phyloP scores from a whole-genome alignment of 177 flowering plant genomes.

The Vitis hybrid region DNA sequence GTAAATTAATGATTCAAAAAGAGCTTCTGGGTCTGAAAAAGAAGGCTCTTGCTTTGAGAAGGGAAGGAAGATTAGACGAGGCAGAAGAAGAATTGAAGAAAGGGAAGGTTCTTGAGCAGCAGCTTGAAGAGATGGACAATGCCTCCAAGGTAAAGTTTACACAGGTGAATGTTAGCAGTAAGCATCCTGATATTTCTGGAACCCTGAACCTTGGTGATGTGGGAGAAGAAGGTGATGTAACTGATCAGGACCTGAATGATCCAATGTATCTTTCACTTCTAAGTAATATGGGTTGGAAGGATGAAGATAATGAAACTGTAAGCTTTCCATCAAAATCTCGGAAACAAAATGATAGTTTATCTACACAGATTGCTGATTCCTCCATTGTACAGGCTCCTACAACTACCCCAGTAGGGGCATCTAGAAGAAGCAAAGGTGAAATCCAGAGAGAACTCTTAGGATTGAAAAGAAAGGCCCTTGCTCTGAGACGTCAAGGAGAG shows the following conservation, averaged over 20 bases:
- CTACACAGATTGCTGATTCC: slow-evolving; percentile 4
- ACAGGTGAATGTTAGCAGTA: slow-evolving; percentile 13
- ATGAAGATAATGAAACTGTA: slow-evolving; percentile 28
- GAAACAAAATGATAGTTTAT: slow-evolving; percentile 10
- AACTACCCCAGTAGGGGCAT: slow-evolving; percentile 4
- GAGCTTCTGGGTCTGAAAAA: slow-evolving; percentile 77
- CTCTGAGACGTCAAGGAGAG: slow-evolving; percentile 64
- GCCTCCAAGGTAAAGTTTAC: slow-evolving; percentile 23
- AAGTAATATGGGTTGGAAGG: slow-evolving; percentile 58
- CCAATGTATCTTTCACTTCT: slow-evolving; percentile 53
- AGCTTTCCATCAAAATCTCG: slow-evolving; percentile 12
- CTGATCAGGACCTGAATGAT: slow-evolving; percentile 63
- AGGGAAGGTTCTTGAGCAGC: slow-evolving; percentile 70
- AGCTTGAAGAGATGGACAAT: slow-evolving; percentile 71
- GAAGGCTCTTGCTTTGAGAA: slow-evolving; percentile 79
- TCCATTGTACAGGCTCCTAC: slow-evolving; percentile 11
- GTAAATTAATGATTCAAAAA: slow-evolving; percentile 62
- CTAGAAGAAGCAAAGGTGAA: slow-evolving; percentile 57
- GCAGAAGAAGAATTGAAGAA: slow-evolving; percentile 79
- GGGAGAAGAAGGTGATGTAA: slow-evolving; percentile 42
- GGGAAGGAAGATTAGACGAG: slow-evolving; percentile 81
- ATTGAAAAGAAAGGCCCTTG: slow-evolving; percentile 61
- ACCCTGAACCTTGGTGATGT: slow-evolving; percentile 24
- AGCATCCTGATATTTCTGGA: slow-evolving; percentile 21
- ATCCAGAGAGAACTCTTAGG: slow-evolving; percentile 65